phyloP scores from a whole-genome alignment of 1,284 basidiomycete genomes.

The Polyporus tsugae region DNA sequence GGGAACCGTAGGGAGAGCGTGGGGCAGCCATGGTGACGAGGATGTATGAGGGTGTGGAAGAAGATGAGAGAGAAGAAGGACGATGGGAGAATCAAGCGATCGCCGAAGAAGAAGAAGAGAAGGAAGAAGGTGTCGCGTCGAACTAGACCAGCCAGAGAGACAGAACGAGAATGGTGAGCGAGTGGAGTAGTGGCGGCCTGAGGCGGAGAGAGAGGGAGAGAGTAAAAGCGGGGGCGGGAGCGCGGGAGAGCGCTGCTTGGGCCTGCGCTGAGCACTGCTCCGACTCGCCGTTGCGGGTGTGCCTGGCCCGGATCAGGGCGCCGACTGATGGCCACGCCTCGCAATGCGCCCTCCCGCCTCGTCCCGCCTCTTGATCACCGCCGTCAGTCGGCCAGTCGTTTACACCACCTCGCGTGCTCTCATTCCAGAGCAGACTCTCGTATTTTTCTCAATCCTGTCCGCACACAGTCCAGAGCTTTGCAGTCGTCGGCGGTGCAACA shows the following conservation, averaged over 20 bases:
- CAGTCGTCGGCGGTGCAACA: no score
- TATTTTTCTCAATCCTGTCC: no score
- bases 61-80: background rate
- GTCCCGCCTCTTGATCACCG: no score
- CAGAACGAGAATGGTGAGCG: background rate
- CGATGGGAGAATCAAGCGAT: background rate
- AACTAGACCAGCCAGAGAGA: slow-evolving; percentile 25
- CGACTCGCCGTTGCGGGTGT: background rate
- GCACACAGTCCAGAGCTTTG: no score
- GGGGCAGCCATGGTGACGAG: slow-evolving; percentile 37
- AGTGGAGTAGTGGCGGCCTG: slow-evolving; percentile 12
- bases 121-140: slow-evolving; percentile 22
- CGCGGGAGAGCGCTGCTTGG: background rate
- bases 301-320: no score
- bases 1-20: slow-evolving; percentile 42
- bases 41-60: background rate
- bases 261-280: background rate
- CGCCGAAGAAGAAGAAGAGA: background rate
- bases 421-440: no score
- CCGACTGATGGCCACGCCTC: no score
- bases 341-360: no score
- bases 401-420: no score
- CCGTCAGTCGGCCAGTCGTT: no score
- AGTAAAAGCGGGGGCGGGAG: background rate
- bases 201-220: slow-evolving; percentile 13